These are phyloP conservation scores for Lentinus tigrinus DNA, from an alignment of 768 basidiomycete genomes.

Conservation along the genomic window DNA sequence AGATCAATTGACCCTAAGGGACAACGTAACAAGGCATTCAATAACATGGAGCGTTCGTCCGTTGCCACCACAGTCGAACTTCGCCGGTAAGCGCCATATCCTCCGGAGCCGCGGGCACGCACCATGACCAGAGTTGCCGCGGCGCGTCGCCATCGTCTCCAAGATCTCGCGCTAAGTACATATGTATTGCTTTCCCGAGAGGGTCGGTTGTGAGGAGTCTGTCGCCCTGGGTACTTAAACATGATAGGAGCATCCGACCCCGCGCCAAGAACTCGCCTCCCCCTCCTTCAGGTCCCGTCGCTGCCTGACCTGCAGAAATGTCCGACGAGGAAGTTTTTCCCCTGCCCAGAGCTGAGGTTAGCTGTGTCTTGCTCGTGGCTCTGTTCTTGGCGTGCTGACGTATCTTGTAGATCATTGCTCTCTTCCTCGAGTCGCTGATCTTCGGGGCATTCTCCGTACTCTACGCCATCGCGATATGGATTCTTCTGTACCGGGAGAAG, in stretches of 20 bases:
- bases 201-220: background rate
- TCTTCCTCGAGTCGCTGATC: constrained; percentile 1
- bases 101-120: too few relatives aligned
- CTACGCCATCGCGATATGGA: constrained; percentile 1
- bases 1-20: too few relatives aligned
- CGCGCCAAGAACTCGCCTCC: background rate
- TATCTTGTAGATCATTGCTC: background rate
- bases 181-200: too few relatives aligned
- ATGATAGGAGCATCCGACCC: background rate
- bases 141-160: too few relatives aligned
- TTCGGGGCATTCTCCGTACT: background rate
- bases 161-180: too few relatives aligned
- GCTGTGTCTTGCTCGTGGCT: background rate
- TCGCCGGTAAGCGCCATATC: too few relatives aligned
- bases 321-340: background rate
- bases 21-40: too few relatives aligned
- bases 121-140: too few relatives aligned
- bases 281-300: background rate
- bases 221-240: background rate
- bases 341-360: constrained; percentile 1
- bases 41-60: too few relatives aligned
- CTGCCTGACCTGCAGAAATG: background rate
- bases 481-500: background rate
- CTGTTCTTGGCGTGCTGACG: background rate
- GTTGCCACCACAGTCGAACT: too few relatives aligned